Percentiles rank a stretch among this genome's conserved stretches.
These are phyloP conservation scores for Leptodontidium sp. DNA, from an alignment of 2,329 filamentous ascomycete species.

Conservation along the genomic window DNA sequence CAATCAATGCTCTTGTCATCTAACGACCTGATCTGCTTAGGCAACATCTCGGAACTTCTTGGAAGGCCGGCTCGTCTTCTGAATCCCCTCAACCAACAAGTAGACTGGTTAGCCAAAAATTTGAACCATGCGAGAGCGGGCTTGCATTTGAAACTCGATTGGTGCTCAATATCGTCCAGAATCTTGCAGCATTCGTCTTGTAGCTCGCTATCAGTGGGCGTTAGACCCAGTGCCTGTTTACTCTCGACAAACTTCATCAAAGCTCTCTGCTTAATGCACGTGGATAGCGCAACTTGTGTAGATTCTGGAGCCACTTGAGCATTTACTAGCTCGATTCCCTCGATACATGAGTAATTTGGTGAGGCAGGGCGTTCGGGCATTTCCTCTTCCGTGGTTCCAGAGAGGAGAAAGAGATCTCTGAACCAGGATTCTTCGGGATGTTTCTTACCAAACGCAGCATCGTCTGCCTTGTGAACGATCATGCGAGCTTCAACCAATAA, in stretches of 20 bases:
- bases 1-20: slow-evolving; percentile 65
- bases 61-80: slow-evolving; percentile 64
- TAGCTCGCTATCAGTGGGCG: slow-evolving; percentile 66
- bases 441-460: slow-evolving; percentile 49
- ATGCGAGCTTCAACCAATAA: slow-evolving; percentile 66
- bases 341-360: slow-evolving; percentile 25
- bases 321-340: slow-evolving; percentile 29
- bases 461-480: slow-evolving; percentile 64
- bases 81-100: slow-evolving; percentile 64
- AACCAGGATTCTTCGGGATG: slow-evolving; percentile 60
- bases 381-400: slow-evolving; percentile 42
- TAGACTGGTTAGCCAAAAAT: slow-evolving; percentile 58
- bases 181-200: slow-evolving; percentile 67
- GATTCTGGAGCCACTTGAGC: slow-evolving; percentile 17
- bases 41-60: slow-evolving; percentile 62
- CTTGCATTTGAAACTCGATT: slow-evolving; percentile 40
- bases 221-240: slow-evolving; percentile 58
- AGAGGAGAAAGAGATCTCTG: slow-evolving; percentile 63
- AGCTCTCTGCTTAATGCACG: slow-evolving; percentile 38
- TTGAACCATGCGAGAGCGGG: slow-evolving; percentile 61
- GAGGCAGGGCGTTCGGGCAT: neutral
- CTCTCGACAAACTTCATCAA: slow-evolving; percentile 40
- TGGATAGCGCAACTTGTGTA: slow-evolving; percentile 29
- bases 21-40: slow-evolving; percentile 57
- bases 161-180: slow-evolving; percentile 62